These are phyloP conservation scores for Annulohypoxylon nitens DNA, from an alignment of 495 filamentous ascomycete species.

Conservation along the genomic window DNA sequence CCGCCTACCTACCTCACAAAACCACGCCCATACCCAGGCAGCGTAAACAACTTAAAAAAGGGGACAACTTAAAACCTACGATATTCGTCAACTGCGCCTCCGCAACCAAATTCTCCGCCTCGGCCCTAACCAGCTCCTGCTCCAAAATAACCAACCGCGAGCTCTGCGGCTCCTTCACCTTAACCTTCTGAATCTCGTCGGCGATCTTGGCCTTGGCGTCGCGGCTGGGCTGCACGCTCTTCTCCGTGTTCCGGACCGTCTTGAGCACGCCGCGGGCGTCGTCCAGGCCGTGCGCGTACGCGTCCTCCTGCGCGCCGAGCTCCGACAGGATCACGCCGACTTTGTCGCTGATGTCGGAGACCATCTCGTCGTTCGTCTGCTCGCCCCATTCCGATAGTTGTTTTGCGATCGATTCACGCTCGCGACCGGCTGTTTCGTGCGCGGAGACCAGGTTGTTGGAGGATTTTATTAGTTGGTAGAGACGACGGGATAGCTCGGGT, in stretches of 20 bases:
- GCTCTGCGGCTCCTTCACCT: slow-evolving; percentile 87
- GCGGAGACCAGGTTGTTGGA: slow-evolving; percentile 86
- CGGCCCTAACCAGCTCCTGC: slow-evolving; percentile 94
- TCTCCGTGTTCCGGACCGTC: slow-evolving; percentile 91
- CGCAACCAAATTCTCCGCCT: slow-evolving; percentile 94
- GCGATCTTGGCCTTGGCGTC: slow-evolving; percentile 85
- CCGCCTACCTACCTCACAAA: background rate
- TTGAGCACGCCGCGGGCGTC: slow-evolving; percentile 85
- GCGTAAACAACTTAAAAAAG: background rate
- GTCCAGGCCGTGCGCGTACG: slow-evolving; percentile 87
- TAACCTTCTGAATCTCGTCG: slow-evolving; percentile 91
- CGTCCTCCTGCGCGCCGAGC: slow-evolving; percentile 91
- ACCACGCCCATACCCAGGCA: background rate
- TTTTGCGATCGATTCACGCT: slow-evolving; percentile 83
- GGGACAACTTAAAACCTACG: slow-evolving; percentile 61
- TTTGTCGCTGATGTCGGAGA: slow-evolving; percentile 93
- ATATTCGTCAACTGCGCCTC: slow-evolving; percentile 97
- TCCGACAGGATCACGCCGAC: slow-evolving; percentile 91
- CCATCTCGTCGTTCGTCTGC: slow-evolving; percentile 82
- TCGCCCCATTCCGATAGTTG: slow-evolving; percentile 99
- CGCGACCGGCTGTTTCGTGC: slow-evolving; percentile 83
- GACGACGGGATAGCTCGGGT: slow-evolving; percentile 84
- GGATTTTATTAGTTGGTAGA: slow-evolving; percentile 91
- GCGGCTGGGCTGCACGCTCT: slow-evolving; percentile 89
- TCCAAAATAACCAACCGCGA: slow-evolving; percentile 82